Base-by-base conservation (phyloP, 2,329 filamentous ascomycete genomes). In the Monosporascus sp. region DNA sequence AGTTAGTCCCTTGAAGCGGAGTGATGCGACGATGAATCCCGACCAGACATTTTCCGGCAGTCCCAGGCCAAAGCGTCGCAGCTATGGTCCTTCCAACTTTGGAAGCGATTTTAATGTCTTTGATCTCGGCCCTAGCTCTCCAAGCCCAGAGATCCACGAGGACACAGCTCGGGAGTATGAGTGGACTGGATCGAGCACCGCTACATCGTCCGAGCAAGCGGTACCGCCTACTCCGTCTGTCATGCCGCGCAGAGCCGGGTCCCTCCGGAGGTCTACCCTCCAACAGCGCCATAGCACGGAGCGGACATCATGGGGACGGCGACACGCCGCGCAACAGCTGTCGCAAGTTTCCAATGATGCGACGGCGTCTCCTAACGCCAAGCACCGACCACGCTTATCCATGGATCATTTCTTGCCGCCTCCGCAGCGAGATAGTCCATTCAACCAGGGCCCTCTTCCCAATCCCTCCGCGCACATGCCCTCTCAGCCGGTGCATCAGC, bases 1-100 rank as follows among this genome's bases (percentile, higher is more conserved):
- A 55, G 85, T 87, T 6, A 96, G 93, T 67, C 92, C 93, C 5
- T 75, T 97, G 61, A 97, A 97, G 78, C 85, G 94, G 62, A 93
- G 88, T 65, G 93, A 97, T 73, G 87, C 89, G 44, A 87, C 87
- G 49, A 93, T 96, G 88, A 90, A 90, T 64, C 74, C 95, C 48
- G 92, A 96, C 63, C 87, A 89, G 58, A 79, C 84, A 27, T 87
- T 81, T 62, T 78, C 88, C 52, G 89, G 89, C 60, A 97, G 89
- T 65, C 93, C 94, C 0, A 89, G 93, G 55, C 89, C 92, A 47
- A 97, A 97, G 76, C 83, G 94, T 59, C 84, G 94, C 64, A 97
- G 92, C 71, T 90, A 96, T 68, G 87, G 87, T 48, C 81, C 85
- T 44, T 77, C 85, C n/a, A 82, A 74, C 60, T 76, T 86, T 57